Base-by-base conservation (phyloP, 768 basidiomycete species). In the Lactarius vividus region DNA sequence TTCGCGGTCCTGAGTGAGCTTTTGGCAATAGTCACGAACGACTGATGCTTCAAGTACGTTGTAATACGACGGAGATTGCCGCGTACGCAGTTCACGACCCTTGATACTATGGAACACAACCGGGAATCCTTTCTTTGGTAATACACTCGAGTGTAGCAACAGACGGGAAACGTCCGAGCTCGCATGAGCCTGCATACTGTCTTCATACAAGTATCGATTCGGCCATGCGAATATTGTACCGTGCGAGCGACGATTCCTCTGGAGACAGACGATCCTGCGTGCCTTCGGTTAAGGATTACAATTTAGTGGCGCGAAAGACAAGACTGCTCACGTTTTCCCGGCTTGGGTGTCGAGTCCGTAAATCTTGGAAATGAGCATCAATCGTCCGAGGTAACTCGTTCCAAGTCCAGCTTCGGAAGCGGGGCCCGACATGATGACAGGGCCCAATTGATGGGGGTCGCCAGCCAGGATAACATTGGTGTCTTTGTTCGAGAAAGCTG, bases 221-320 rank as follows among this genome's bases (percentile, higher is more conserved):
- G 86, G 80, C 74, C 83, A 87, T 3, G 77, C 63, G n/a, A 88
- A 73, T 53, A 89, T 88, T 8, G 78, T 77, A n/a, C 58, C 63
- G 29, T 70, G 70, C 11, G 70, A 70, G 33, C 70, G 68, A 28
- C 70, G 70, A 39, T 70, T 70, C 52, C 23, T 31, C 57, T 59
- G 61, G 28, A 70, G 68, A 28, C 46, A 40, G 2, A 70, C 62
- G 63, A 70, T 65, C 31, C 69, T 70, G 62, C 18, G 18, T 59
- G 75, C 71, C 0, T 26, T 40, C 11, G 20, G 18, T 33, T 52
- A 29, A 52, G 8, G 11, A 26, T 23, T 29, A 6, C 18, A 28
- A 23, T 18, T 28, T 39, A 28, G 9, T 26, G 26, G 13, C 40
- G 37, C 39, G 1, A 29, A 31, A 26, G 26, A 26, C 2, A 49